Conservation (phyloP, 2,329 filamentous ascomycete genomes). For the Neonectria magnoliae region DNA sequence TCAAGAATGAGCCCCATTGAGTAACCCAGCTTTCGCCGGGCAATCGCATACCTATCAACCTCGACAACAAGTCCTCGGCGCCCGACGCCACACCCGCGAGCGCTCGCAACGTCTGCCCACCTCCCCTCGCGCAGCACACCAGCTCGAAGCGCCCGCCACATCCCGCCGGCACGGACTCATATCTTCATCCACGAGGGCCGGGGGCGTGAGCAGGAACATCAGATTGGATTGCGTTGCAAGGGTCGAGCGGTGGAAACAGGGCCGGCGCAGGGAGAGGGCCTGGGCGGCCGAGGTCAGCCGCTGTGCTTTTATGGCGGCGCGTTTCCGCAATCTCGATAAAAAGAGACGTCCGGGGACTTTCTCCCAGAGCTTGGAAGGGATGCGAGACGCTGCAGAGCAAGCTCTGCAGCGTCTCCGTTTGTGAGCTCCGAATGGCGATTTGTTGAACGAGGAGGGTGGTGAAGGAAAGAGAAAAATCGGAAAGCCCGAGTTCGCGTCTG, state of each 20-base stretch:
- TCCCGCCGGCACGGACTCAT: constrained; percentile 72
- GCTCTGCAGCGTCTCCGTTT: constrained; percentile 73
- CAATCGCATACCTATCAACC: constrained; percentile 99
- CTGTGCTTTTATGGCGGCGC: constrained; percentile 99
- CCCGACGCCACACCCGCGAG: constrained; percentile 52
- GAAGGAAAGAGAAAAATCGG: constrained; percentile 45
- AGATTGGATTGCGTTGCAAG: constrained; percentile 17
- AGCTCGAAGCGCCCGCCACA: constrained; percentile 20
- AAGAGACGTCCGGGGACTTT: constrained; percentile 98
- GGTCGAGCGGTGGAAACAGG: constrained; percentile 59
- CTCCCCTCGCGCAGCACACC: constrained; percentile 46
- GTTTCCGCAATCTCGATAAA: constrained; percentile 80
- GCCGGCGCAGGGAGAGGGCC: constrained; percentile 57
- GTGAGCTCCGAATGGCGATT: constrained; percentile 99
- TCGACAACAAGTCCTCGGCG: constrained; percentile 83
- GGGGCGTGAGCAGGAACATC: constrained; percentile 15
- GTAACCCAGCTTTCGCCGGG: constrained; percentile 76
- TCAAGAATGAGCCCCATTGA: constrained; percentile 99
- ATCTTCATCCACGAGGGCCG: constrained; percentile 81
- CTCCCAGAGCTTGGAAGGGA: constrained; percentile 85
- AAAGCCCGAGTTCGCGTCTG: constrained; percentile 21
- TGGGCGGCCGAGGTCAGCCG: constrained; percentile 81
- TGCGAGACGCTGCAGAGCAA: constrained; percentile 44
- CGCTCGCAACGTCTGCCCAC: constrained; percentile 59
- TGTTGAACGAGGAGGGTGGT: constrained; percentile 91